These are phyloP conservation scores for Silene conica DNA, from an alignment of 148 eudicot species.

Conservation along the genomic window DNA sequence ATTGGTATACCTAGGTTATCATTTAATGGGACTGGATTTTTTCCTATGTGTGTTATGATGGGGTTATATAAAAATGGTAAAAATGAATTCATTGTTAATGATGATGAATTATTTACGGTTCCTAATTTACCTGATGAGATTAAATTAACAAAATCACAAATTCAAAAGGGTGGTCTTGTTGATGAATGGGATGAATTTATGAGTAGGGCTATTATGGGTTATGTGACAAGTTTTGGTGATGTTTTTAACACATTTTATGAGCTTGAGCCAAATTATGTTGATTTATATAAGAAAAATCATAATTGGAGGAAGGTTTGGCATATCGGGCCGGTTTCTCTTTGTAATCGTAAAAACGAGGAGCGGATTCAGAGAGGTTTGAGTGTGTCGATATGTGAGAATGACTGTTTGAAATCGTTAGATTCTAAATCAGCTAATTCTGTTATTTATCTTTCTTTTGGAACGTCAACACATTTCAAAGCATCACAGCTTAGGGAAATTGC, in stretches of 20 bases:
- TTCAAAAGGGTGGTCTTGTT: neutral
- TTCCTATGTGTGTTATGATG: conserved; percentile 29
- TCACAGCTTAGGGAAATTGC: conserved; percentile 13
- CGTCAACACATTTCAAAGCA: neutral
- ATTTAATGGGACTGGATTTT: conserved; percentile 42
- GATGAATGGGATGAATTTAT: neutral
- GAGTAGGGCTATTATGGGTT: neutral
- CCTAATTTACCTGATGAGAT: conserved; percentile 38
- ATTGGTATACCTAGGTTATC: conserved; percentile 42
- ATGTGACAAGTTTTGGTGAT: conserved; percentile 33
- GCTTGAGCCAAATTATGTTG: conserved; percentile 53
- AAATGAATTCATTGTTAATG: conserved; percentile 21
- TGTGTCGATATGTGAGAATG: conserved; percentile 5
- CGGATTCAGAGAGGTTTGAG: neutral
- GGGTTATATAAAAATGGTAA: conserved; percentile 23
- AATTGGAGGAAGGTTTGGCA: conserved; percentile 47
- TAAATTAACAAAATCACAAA: conserved; percentile 19
- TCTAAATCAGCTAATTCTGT: neutral
- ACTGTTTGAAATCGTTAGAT: conserved; percentile 17
- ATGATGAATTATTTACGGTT: conserved; percentile 33
- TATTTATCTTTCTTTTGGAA: conserved; percentile 17
- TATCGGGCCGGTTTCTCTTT: conserved; percentile 47
- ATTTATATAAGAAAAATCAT: conserved; percentile 28
- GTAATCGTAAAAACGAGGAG: conserved; percentile 12
- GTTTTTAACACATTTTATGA: conserved; percentile 55